Percentiles rank a stretch among this genome's conserved stretches.
Evolutionary conservation across 2,329 filamentous ascomycete genomes (phyloP).

Genomic region (Thielaviopsis punctulata): DNA sequence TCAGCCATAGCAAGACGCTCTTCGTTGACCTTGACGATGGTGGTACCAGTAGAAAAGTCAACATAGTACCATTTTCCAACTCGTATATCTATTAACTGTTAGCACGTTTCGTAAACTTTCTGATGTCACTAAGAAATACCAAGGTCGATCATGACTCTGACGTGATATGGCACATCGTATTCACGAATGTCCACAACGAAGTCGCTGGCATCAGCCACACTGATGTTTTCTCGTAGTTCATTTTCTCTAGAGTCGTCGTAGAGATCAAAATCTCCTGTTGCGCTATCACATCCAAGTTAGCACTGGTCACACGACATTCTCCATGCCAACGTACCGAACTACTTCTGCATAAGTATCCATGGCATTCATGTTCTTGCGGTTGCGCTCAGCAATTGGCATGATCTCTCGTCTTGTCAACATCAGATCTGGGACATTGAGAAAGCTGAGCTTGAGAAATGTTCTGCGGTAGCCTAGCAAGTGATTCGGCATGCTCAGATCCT

Average conservation of each 20-base stretch:
- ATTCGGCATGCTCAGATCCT: conserved; percentile 89
- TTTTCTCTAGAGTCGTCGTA: conserved; percentile 78
- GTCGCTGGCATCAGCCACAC: conserved; percentile 78
- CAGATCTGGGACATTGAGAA: conserved; percentile 74
- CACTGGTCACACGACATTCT: background rate
- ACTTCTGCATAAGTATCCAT: conserved; percentile 99
- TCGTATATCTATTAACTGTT: conserved; percentile 52
- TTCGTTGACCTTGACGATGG: conserved; percentile 69
- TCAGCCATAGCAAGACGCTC: conserved; percentile 81
- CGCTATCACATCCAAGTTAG: conserved; percentile 26
- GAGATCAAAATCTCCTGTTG: conserved; percentile 74
- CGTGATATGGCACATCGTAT: conserved; percentile 98
- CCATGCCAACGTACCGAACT: conserved; percentile 46
- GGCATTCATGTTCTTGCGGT: conserved; percentile 86
- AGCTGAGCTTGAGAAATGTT: conserved; percentile 73
- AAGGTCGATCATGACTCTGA: conserved; percentile 93
- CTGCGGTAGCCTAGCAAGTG: conserved; percentile 81
- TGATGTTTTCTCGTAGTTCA: conserved; percentile 59
- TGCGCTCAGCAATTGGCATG: conserved; percentile 84
- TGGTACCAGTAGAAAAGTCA: conserved; percentile 78
- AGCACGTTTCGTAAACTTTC: conserved; percentile 11
- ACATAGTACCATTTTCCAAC: conserved; percentile 96
- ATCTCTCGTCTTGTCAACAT: conserved; percentile 71
- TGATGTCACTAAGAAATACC: conserved; percentile 25
- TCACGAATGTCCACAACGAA: conserved; percentile 97